phyloP scores from a whole-genome alignment of 2,329 filamentous ascomycete genomes.

The Talaromyces amestolkiae region DNA sequence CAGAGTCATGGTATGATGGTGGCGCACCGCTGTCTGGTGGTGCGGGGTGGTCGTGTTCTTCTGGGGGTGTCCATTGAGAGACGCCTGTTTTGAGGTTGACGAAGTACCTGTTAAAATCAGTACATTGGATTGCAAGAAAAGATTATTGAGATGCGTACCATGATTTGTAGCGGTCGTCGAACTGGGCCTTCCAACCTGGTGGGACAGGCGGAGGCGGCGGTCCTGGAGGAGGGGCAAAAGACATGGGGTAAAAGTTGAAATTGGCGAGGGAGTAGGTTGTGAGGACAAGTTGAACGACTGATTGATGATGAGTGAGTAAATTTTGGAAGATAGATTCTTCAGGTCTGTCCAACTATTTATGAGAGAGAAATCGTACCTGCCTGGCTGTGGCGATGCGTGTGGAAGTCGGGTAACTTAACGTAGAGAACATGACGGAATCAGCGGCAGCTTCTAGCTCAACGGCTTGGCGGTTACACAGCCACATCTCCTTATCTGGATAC shows the following conservation, averaged over 20 bases:
- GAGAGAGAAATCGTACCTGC: slow-evolving; percentile 2
- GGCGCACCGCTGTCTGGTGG: slow-evolving; percentile 42
- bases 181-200: slow-evolving; percentile 80
- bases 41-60: slow-evolving; percentile 53
- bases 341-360: neutral
- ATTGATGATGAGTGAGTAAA: neutral
- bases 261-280: neutral
- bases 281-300: neutral
- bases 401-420: neutral
- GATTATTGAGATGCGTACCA: slow-evolving; percentile 52
- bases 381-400: slow-evolving; percentile 12
- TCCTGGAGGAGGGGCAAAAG: slow-evolving; percentile 44
- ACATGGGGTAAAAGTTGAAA: slow-evolving; percentile 26
- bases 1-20: slow-evolving; percentile 60
- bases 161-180: slow-evolving; percentile 84
- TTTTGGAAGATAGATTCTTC: neutral
- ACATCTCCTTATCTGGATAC: neutral
- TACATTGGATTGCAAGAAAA: neutral
- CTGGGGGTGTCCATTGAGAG: slow-evolving; percentile 87
- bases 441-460: neutral
- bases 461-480: slow-evolving; percentile 8
- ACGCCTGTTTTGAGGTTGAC: slow-evolving; percentile 84
- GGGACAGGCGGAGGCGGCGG: slow-evolving; percentile 63
- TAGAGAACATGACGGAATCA: slow-evolving; percentile 5
- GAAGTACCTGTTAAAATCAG: slow-evolving; percentile 65